A percentile compares a stretch with the other conserved stretches of the same genome.
These are phyloP conservation scores for Neurospora sp. DNA, from an alignment of 495 filamentous ascomycete species.

Conservation along the genomic window DNA sequence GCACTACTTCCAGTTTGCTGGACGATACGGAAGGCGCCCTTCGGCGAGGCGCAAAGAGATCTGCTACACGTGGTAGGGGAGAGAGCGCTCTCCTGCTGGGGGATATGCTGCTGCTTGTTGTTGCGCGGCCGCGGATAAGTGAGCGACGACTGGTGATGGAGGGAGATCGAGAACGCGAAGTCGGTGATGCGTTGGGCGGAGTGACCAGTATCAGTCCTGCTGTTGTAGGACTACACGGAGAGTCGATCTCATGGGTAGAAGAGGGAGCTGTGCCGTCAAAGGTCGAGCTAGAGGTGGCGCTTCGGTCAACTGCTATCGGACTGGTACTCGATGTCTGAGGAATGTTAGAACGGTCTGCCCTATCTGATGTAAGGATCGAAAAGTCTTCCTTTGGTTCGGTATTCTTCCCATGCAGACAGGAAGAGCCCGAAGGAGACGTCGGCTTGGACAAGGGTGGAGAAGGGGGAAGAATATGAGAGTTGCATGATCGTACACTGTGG, in stretches of 20 bases:
- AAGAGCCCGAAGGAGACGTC: slow-evolving; percentile 28
- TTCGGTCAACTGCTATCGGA: background rate
- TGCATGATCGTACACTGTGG: slow-evolving; percentile 50
- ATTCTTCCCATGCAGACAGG: slow-evolving; percentile 23
- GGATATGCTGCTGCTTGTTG: slow-evolving; percentile 26
- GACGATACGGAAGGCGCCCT: background rate
- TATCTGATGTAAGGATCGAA: slow-evolving; percentile 27
- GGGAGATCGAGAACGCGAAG: background rate
- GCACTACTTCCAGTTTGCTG: slow-evolving; percentile 27
- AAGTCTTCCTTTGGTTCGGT: slow-evolving; percentile 3
- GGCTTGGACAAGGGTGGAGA: slow-evolving; percentile 37
- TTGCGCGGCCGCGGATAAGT: slow-evolving; percentile 18
- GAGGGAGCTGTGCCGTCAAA: slow-evolving; percentile 4
- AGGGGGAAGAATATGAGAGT: slow-evolving; percentile 38
- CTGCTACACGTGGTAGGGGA: slow-evolving; percentile 56
- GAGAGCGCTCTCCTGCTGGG: slow-evolving; percentile 55
- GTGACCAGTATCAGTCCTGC: background rate
- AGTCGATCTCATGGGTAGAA: slow-evolving; percentile 7
- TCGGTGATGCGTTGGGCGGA: slow-evolving; percentile 1
- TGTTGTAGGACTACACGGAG: slow-evolving; percentile 5
- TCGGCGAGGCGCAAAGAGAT: slow-evolving; percentile 47
- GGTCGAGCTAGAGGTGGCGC: slow-evolving; percentile 1
- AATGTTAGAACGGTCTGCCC: slow-evolving; percentile 31
- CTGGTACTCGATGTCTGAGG: slow-evolving; percentile 8
- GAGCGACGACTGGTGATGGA: slow-evolving; percentile 5